A percentile compares a stretch with the other conserved stretches of the same genome.
Conservation (phyloP, 768 basidiomycete species). For the Sporobolomyces phaffii region DNA sequence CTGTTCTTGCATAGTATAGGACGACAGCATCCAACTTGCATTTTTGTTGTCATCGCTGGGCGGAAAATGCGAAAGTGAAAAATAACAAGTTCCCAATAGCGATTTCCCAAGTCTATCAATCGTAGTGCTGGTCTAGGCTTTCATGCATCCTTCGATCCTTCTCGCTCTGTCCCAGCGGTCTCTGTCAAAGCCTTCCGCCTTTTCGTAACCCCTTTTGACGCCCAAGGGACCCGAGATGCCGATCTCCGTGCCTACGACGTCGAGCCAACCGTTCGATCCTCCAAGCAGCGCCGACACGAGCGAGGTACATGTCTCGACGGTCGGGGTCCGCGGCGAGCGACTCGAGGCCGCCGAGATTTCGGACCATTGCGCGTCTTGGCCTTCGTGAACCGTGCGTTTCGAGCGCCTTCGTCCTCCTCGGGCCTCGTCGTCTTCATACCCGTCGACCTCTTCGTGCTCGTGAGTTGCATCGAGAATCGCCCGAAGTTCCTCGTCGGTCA, state of each 20-base stretch:
- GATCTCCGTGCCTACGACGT: conserved; percentile 9
- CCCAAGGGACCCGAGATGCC: conserved; percentile 20
- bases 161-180: no score
- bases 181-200: no score
- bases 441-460: not conserved
- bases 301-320: conserved; percentile 1
- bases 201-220: no score
- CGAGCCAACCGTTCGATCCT: not conserved
- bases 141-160: conserved; percentile 14
- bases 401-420: not conserved
- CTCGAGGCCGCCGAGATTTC: not conserved
- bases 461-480: conserved; percentile 4
- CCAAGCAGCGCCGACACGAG: not conserved
- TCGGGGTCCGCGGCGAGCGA: conserved; percentile 3
- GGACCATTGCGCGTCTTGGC: not conserved
- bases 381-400: not conserved
- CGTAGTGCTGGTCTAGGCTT: no score
- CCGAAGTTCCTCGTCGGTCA: conserved; percentile 7
- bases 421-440: not conserved
- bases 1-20: no score
- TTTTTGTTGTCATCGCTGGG: no score
- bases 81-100: no score
- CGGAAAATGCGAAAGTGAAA: no score
- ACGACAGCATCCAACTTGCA: no score
- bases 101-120: no score